A percentile compares a stretch with the other conserved stretches of the same genome.
Conservation (phyloP, 179 eudicot genomes). For the Heliamphora pulchella region DNA sequence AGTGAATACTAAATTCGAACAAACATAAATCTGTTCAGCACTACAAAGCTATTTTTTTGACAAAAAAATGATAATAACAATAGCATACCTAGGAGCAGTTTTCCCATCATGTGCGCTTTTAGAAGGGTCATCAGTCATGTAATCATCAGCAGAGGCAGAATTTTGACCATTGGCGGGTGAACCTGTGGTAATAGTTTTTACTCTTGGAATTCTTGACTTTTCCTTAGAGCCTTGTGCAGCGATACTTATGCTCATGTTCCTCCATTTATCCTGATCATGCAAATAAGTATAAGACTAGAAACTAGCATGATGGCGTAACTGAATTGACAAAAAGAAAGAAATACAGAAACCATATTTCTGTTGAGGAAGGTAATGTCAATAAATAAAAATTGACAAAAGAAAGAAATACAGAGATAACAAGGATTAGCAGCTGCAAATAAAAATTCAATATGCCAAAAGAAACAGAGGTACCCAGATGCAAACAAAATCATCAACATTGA, state of each 20-base stretch:
- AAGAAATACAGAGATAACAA: background rate
- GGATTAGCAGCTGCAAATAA: background rate
- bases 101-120: background rate
- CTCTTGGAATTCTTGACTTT: background rate
- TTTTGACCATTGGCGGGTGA: background rate
- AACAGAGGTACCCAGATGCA: background rate
- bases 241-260: constrained; percentile 1
- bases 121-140: constrained; percentile 7
- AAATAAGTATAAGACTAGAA: constrained; percentile 2
- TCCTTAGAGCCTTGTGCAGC: background rate
- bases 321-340: background rate
- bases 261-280: constrained; percentile 14
- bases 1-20: background rate
- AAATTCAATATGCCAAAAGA: background rate
- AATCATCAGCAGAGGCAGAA: constrained; percentile 6
- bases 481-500: background rate
- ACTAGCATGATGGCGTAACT: background rate
- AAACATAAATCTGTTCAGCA: background rate
- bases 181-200: background rate
- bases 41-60: background rate
- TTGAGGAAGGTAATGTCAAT: constrained; percentile 2
- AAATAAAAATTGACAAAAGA: background rate
- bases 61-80: background rate
- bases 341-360: background rate
- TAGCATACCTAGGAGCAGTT: background rate